Percentiles rank a stretch among this genome's conserved stretches.
Conservation (phyloP, 202 grass and related monocot species). For the Carex arenaria region DNA sequence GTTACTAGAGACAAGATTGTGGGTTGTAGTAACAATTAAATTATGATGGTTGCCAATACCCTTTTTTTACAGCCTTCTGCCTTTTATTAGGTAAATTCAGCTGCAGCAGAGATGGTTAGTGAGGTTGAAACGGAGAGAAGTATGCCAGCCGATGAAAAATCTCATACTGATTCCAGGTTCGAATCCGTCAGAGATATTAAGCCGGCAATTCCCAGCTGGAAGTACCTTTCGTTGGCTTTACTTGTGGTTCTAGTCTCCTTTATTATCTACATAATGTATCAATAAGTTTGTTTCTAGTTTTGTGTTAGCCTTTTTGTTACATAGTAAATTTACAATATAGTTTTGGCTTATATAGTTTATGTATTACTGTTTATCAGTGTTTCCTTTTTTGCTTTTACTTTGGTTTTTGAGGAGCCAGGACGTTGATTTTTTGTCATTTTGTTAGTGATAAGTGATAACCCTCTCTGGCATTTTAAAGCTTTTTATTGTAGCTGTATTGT, state of each 20-base stretch:
- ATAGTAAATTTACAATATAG: background rate
- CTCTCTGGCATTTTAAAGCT: background rate
- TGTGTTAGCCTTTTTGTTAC: background rate
- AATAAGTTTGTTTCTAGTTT: slow-evolving; percentile 22
- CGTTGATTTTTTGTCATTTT: background rate
- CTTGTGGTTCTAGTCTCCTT: slow-evolving; percentile 34
- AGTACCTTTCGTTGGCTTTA: slow-evolving; percentile 36
- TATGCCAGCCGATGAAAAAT: slow-evolving; percentile 34
- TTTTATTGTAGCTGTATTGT: background rate
- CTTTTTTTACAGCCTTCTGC: background rate
- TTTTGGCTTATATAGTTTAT: background rate
- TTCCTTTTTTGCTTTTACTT: background rate
- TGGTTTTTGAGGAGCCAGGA: background rate
- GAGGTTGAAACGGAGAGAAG: slow-evolving; percentile 25
- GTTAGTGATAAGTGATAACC: background rate
- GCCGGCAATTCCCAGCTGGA: slow-evolving; percentile 37
- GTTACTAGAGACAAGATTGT: background rate
- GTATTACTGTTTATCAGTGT: background rate
- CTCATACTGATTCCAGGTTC: slow-evolving; percentile 23
- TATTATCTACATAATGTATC: slow-evolving; percentile 25
- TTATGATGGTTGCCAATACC: background rate
- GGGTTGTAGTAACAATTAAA: too few species aligned
- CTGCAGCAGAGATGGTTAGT: background rate
- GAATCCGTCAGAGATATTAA: slow-evolving; percentile 44
- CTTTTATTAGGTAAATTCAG: slow-evolving; percentile 29